Evolutionary conservation across 768 basidiomycete genomes (phyloP).

Genomic region (Tricholoma matsutake): DNA sequence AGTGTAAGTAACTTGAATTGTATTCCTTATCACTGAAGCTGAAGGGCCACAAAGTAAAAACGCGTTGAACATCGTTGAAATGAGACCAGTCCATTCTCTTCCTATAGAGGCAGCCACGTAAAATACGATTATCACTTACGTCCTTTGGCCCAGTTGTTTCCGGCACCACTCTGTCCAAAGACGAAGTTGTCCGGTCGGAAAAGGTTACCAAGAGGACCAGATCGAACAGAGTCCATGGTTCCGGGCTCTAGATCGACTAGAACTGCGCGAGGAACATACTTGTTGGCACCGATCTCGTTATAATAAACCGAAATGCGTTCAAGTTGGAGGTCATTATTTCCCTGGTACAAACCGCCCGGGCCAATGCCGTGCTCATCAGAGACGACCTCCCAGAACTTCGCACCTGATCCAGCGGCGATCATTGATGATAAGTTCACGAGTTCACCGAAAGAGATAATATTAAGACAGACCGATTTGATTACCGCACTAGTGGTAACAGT

Average conservation of each 20-base stretch:
- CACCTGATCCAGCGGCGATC: constrained; percentile 48
- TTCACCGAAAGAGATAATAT: constrained; percentile 16
- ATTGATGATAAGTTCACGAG: constrained; percentile 18
- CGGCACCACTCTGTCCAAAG: constrained; percentile 96
- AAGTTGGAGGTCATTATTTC: constrained; percentile 91
- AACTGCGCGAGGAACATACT: constrained; percentile 98
- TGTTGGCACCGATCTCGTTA: constrained; percentile 92
- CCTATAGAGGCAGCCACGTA: background rate
- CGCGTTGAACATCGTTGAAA: constrained; percentile 20
- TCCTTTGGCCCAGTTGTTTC: constrained; percentile 99
- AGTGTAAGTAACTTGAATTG: background rate
- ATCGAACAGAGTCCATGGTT: constrained; percentile 91
- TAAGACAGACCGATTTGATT: constrained; percentile 91
- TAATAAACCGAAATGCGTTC: constrained; percentile 98
- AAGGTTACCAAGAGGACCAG: constrained; percentile 83
- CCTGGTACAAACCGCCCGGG: constrained; percentile 90
- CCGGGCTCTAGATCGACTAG: constrained; percentile 98
- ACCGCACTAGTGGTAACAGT: constrained; percentile 66
- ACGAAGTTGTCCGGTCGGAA: constrained; percentile 99
- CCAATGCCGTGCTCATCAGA: constrained; percentile 98
- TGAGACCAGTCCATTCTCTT: background rate
- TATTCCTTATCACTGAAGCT: background rate
- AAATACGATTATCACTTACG: constrained; percentile 54
- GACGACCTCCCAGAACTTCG: constrained; percentile 97
- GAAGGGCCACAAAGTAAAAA: background rate